These are phyloP conservation scores for Calonectria pseudoreteaudii DNA, from an alignment of 2,329 filamentous ascomycete genomes.

Conservation along the genomic window DNA sequence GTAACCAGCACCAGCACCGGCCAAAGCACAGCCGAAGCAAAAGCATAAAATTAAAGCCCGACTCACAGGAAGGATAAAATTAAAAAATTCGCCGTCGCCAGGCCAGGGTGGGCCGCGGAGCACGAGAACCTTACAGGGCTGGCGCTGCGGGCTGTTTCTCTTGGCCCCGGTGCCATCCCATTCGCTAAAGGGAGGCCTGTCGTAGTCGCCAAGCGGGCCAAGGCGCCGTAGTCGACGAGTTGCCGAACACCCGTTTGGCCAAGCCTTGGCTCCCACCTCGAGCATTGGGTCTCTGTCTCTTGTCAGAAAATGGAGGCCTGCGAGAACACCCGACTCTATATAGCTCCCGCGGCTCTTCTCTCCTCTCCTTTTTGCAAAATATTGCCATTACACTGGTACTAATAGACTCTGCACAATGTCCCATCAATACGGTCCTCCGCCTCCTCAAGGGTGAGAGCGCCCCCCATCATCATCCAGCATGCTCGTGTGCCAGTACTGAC, in stretches of 20 bases:
- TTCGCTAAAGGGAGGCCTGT: background rate
- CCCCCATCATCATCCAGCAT: background rate
- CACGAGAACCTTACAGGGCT: background rate
- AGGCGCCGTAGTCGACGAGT: slow-evolving; percentile 4
- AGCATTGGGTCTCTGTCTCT: background rate
- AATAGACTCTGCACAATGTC: slow-evolving; percentile 15
- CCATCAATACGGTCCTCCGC: slow-evolving; percentile 23
- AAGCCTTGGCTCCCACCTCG: slow-evolving; percentile 18
- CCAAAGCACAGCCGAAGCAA: background rate
- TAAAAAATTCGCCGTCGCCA: background rate
- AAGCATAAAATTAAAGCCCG: background rate
- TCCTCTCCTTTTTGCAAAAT: background rate
- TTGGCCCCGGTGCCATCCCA: background rate
- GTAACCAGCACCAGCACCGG: background rate
- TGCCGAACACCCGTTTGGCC: slow-evolving; percentile 23
- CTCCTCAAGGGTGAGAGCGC: slow-evolving; percentile 24
- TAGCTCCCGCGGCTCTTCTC: background rate
- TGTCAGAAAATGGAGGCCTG: background rate
- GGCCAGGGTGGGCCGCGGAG: background rate
- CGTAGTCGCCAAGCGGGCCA: slow-evolving; percentile 11
- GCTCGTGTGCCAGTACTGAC: background rate
- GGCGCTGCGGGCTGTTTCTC: background rate
- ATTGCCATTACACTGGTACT: background rate
- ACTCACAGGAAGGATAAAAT: background rate
- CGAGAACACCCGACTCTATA: background rate